Base-by-base conservation (phyloP, 129 eudicot species). In the Chrysanthemum makinoi region DNA sequence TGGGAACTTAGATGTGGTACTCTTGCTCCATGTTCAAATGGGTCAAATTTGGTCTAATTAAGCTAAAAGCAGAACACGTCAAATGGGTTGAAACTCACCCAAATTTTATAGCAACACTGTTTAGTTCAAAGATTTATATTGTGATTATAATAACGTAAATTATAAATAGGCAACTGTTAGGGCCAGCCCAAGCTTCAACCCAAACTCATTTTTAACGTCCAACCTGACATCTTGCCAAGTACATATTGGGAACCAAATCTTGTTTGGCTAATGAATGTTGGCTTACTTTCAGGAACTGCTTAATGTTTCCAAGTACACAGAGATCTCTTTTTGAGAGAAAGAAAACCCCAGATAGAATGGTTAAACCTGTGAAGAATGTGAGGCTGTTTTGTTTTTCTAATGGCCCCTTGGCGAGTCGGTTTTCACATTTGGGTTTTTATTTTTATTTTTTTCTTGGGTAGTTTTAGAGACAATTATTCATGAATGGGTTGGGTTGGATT, bases 271-370 rank as follows among this genome's bases (percentile, higher is more conserved):
- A 18, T 14, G 53, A 58, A 56, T 22, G 46, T 44, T 12, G 47
- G 58, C 13, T 72, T 70, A 22, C 19, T 78, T 78, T 71, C 82
- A 78, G 82, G 82, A 78, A 55, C 68, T 72, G 62, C 72, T 78
- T 12, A 78, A 78, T 65, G 66, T 78, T 52, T 78, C 82, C 68
- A 78, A 71, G 77, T 78, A 71, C 73, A 16, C 72, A 11, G 82
- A 71, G 72, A 56, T 78, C 14, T 78, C 81, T 2, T 77, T 71
- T 78, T 78, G 75, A 76, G 14, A 44, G 17, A 4, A 24, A 72
- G 43, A 11, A 51, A 19, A 69, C 17, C 33, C 20, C 0, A 24
- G 65, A 43, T 62, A 62, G 2, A 71, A 77, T 24, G 46, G 57
- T 70, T 64, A 78, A 70, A 70, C 62, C 26, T 46, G 53, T 19